A percentile compares a stretch with the other conserved stretches of the same genome.
phyloP scores from a whole-genome alignment of 495 filamentous ascomycete species.

The Penicillium ochrochloron region DNA sequence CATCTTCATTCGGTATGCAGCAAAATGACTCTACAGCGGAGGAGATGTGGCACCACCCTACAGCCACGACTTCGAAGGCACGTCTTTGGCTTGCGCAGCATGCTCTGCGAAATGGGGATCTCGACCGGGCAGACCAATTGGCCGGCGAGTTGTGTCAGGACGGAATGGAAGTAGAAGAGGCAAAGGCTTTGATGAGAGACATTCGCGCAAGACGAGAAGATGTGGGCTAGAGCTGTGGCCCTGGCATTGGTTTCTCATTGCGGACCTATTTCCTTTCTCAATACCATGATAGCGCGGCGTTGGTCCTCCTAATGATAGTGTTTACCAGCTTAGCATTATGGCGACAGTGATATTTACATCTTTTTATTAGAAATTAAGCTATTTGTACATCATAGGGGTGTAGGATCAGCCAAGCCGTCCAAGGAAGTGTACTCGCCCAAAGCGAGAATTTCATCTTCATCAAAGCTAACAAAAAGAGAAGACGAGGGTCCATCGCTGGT shows the following conservation, averaged over 20 bases:
- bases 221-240: constrained; percentile 23
- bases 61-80: constrained; percentile 85
- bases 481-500: not conserved
- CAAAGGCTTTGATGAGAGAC: constrained; percentile 92
- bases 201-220: constrained; percentile 78
- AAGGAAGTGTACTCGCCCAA: constrained; percentile 34
- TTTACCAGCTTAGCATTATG: constrained; percentile 9
- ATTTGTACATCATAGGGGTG: not conserved
- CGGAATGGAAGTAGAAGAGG: constrained; percentile 96
- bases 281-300: constrained; percentile 31
- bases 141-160: constrained; percentile 94
- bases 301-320: constrained; percentile 10
- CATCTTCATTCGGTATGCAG: constrained; percentile 47
- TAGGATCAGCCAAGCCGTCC: constrained; percentile 11
- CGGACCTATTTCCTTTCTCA: constrained; percentile 12
- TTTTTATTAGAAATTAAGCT: constrained; percentile 1
- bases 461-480: constrained; percentile 25
- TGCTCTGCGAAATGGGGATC: constrained; percentile 75
- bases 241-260: not conserved
- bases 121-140: constrained; percentile 74
- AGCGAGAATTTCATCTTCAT: constrained; percentile 24
- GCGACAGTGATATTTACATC: not conserved
- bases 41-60: constrained; percentile 60
- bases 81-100: constrained; percentile 91
- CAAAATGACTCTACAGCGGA: constrained; percentile 54